Evolutionary conservation across 371 early-diverging fungal species (phyloP), one percentile per base, ranked within the genome.

Genomic region (Apophysomyces ossiformis): DNA sequence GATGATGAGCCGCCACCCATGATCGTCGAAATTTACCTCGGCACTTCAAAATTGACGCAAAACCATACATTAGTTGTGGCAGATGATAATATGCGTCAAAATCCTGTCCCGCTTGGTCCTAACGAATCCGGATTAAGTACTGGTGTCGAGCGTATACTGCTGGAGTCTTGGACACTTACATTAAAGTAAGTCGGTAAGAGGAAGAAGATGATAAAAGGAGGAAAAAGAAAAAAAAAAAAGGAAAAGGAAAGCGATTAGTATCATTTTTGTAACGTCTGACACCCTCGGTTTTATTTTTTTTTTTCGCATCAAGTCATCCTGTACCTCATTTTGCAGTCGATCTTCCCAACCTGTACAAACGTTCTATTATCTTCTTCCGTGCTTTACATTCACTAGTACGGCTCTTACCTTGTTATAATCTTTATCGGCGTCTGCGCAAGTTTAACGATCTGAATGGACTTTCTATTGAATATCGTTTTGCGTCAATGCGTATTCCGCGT

Each of bases 341-440:
- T 38, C 80, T 93, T n/a, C 92, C 94, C 3, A 85, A 89, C 47
- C 83, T 94, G 12, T 96, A 96, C 83, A 96, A 96, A 75, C 89
- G 92, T 57, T 91, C 90, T 6, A 92, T 94, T 61, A 85, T 92
- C 18, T 94, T 94, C 66, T 96, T 96, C 76, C 84, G 96, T 43
- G 87, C 93, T 15, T 73, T 96, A 37, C 92, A 90, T 73, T 82
- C 92, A 12, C 86, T 88, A 67, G 86, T 89, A 60, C 85, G 92
- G 6, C 81, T 95, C 39, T 71, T 96, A 61, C 97, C 97, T 0
- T 79, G 88, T 7, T 86, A 89, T 68, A 71, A 84, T 15, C 83
- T 93, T 8, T 86, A 79, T 61, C 87, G 85, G 8, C 78, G 85
- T 50, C 69, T 87, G 26, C 69, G 73, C 38, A 80, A 74, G 58